phyloP scores from a whole-genome alignment of 1,284 basidiomycete species.

The Gymnopus androsaceus region DNA sequence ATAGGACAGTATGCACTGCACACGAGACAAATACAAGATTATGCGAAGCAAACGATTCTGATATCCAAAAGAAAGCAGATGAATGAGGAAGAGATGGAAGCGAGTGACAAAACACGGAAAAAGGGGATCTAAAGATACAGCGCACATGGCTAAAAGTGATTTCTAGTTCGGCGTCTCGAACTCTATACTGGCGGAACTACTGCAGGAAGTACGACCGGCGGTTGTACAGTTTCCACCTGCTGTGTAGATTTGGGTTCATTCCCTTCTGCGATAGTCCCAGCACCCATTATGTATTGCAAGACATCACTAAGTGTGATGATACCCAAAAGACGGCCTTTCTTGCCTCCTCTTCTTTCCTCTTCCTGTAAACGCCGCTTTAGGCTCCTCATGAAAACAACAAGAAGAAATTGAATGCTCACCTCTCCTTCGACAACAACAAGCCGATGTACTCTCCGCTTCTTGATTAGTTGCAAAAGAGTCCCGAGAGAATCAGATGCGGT shows the following conservation, averaged over 20 bases:
- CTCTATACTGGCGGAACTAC: no score
- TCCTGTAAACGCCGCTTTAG: slow-evolving; percentile 46
- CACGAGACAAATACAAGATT: no score
- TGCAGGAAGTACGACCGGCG: no score
- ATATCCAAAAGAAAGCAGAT: no score
- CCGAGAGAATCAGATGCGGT: slow-evolving; percentile 93
- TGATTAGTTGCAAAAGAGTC: slow-evolving; percentile 89
- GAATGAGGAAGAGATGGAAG: no score
- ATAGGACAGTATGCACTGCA: no score
- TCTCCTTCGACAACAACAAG: slow-evolving; percentile 91
- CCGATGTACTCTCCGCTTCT: slow-evolving; percentile 91
- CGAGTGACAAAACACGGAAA: no score
- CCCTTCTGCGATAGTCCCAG: slow-evolving; percentile 49
- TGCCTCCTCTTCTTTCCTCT: slow-evolving; percentile 73
- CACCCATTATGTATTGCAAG: slow-evolving; percentile 82
- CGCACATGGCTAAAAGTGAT: no score
- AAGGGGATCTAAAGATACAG: no score
- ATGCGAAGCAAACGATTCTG: no score
- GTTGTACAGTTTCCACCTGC: slow-evolving; percentile 20
- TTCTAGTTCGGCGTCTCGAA: no score
- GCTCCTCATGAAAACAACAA: neutral
- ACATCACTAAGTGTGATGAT: slow-evolving; percentile 93
- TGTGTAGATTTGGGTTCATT: slow-evolving; percentile 24
- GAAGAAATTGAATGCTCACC: slow-evolving; percentile 39
- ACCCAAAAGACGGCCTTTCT: slow-evolving; percentile 83